Conservation (phyloP, 306 rosid species). For the Cicer chorassanicum region DNA sequence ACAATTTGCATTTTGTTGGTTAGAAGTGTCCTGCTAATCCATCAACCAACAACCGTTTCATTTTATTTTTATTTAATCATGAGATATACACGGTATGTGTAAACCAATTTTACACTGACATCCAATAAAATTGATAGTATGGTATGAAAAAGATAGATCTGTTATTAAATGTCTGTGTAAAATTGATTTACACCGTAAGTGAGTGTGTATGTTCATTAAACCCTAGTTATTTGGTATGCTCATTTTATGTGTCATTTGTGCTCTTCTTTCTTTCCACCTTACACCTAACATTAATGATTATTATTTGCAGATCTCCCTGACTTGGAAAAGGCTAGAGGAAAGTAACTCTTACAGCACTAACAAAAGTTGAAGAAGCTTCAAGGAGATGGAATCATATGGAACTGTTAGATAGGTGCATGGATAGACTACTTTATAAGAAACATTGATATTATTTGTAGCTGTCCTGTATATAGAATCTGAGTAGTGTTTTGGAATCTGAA, state of each 20-base stretch:
- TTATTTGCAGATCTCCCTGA: constrained; percentile 85
- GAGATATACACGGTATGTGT: too few relatives aligned
- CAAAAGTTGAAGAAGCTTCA: constrained; percentile 31
- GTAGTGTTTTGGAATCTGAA: constrained; percentile 30
- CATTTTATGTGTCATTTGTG: background rate
- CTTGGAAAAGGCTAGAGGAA: constrained; percentile 84
- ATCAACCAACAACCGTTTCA: background rate
- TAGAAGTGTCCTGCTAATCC: background rate
- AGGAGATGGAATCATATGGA: constrained; percentile 37
- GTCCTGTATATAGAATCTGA: constrained; percentile 47
- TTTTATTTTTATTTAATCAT: background rate
- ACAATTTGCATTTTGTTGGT: constrained; percentile 13
- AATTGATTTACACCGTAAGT: background rate
- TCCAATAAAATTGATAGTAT: too few relatives aligned
- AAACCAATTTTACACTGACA: too few relatives aligned
- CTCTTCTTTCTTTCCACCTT: background rate
- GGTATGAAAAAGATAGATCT: background rate
- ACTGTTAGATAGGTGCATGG: constrained; percentile 39
- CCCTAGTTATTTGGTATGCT: background rate
- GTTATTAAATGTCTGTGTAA: background rate
- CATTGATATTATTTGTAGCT: constrained; percentile 30
- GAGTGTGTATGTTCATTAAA: background rate
- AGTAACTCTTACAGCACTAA: constrained; percentile 36
- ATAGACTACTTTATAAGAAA: constrained; percentile 40
- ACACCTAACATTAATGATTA: constrained; percentile 19